Evolutionary conservation across 345 rosid species (phyloP), one percentile per base, ranked within the genome.

Genomic region (Populus davidiana): DNA sequence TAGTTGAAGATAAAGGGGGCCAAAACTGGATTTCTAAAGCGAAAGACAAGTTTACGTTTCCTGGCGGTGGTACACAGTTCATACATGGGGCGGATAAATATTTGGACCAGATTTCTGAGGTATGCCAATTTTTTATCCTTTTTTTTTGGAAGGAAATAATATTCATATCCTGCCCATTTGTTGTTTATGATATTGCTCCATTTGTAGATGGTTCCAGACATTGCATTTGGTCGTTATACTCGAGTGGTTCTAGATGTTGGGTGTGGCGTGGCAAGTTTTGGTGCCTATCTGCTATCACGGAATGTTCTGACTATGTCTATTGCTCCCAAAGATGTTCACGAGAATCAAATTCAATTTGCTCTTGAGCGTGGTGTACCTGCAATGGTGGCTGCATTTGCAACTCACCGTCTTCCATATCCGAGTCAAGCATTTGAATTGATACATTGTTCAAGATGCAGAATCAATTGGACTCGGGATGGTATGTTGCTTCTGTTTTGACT

Each of bases 391-490:
- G 98, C 99, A 73, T 94, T 94, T 84, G 92, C 94, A 21, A 96
- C 97, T 44, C 91, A 70, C 49, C 85, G 97, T 2, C 80, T 96
- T 67, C 54, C 89, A 70, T 96, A 89, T 81, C 97, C 99, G 17
- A 96, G 98, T 85, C 98, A 96, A 86, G 97, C 98, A 79, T 96
- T 94, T 88, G 97, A 96, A 86, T 74, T 94, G 83, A 88, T 96
- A 62, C 99, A 96, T 85, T 94, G 98, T 86, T 96, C 99, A 73
- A 88, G 98, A 86, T 96, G 99, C 82, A 90, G 97, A 89, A 92
- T 96, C 84, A 94, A 96, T 74, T 96, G 99, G 99, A 92, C 97
- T 87, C 97, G 95, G 72, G 99, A 91, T 78, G 97, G 99, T 96
- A 92, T 73, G 84, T 69, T n/a, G 65, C 25, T 38, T 76, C 9